Conservation (phyloP, 495 filamentous ascomycete genomes). For the Mytilinidion resinicola region DNA sequence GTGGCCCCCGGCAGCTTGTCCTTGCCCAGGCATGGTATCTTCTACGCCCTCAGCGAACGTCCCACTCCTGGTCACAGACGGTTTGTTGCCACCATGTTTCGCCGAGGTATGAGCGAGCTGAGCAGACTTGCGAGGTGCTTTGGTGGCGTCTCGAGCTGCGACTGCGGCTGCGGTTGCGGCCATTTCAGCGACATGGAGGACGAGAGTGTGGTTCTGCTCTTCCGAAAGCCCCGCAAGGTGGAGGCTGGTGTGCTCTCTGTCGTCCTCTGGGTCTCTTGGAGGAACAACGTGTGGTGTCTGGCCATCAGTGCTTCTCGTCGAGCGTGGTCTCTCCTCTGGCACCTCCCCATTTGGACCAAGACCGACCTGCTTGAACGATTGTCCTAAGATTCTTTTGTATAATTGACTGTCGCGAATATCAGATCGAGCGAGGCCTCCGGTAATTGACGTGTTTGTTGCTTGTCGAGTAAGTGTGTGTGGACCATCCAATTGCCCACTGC, state of each 20-base stretch:
- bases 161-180: conserved; percentile 86
- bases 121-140: conserved; percentile 45
- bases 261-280: conserved; percentile 45
- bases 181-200: conserved; percentile 81
- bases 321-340: not conserved
- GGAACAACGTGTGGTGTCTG: conserved; percentile 36
- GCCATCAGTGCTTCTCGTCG: conserved; percentile 5
- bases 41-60: conserved; percentile 18
- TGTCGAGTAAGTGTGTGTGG: conserved; percentile 13
- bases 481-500: conserved; percentile 7
- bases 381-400: conserved; percentile 88
- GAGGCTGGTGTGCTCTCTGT: conserved; percentile 33
- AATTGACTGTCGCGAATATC: conserved; percentile 72
- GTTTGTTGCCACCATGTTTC: conserved; percentile 17
- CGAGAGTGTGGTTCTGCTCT: conserved; percentile 71
- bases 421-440: conserved; percentile 13
- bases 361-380: conserved; percentile 76
- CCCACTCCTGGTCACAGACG: conserved; percentile 6
- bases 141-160: conserved; percentile 72
- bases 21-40: conserved; percentile 27
- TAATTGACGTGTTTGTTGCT: conserved; percentile 9
- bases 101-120: conserved; percentile 30
- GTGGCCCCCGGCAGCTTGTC: conserved; percentile 62
- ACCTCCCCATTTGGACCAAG: conserved; percentile 36
- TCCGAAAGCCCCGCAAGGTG: conserved; percentile 64